Base-by-base conservation (phyloP, 176 grass and related monocot genomes). In the Saccharum spontaneum region DNA sequence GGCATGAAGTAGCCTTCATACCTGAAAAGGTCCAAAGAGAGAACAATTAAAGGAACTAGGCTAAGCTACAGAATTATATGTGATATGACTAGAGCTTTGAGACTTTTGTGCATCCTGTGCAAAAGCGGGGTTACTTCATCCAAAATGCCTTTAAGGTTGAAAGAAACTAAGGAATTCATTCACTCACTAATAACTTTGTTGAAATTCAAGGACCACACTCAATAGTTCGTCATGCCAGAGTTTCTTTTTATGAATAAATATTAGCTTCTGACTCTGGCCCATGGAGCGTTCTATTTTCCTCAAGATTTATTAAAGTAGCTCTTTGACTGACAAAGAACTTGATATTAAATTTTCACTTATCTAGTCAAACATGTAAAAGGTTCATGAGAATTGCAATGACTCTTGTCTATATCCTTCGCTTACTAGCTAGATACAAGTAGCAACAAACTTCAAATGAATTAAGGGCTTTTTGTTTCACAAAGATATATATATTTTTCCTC, bases 211-310 rank as follows among this genome's bases (percentile, higher is more conserved):
- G 85, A 30, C 43, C 41, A 74, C 31, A 26, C 52, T 73, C 23
- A 3, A 59, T 59, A 23, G 57, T 60, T 60, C 48, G 15, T 67
- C 12, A 34, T 50, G 22, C 6, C 65, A 65, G 5, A 54, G 31
- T 86, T 80, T 80, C 55, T 64, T 63, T 73, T 17, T 65, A 18
- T 31, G 33, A 69, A 69, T 52, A 74, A 74, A 44, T 10, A 80
- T 44, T 41, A 57, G 24, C 48, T 77, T 69, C 23, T 74, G 57
- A 75, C 11, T 60, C 44, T 75, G 77, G 70, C 8, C 23, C 20
- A 60, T 71, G 12, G 28, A 66, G 12, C 39, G 15, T 60, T 67
- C 4, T 16, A 15, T 50, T 64, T 80, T 73, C 18, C 20, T 59
- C 63, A 12, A 61, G 4, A 13, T 55, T 67, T 65, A 75, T 28